Percentiles rank a stretch among this genome's conserved stretches.
Conservation (phyloP, 1,139 yeast genomes). For the Blastobotrys raffinosifermentans region DNA sequence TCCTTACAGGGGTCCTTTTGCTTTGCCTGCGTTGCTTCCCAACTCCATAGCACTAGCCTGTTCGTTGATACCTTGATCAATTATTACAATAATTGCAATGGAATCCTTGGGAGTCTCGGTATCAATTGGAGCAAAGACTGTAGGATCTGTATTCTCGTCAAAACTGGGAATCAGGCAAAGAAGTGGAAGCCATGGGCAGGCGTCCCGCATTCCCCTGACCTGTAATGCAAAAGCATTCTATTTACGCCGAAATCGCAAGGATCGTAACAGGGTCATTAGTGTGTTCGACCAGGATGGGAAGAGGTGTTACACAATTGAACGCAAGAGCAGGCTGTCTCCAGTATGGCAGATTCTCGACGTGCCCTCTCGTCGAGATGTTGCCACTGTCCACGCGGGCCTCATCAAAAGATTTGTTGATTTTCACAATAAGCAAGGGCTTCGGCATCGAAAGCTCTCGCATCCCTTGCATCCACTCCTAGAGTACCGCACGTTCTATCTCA, state of each 20-base stretch:
- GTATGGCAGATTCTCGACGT: constrained; percentile 46
- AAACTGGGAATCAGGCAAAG: background rate
- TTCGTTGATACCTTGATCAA: no score
- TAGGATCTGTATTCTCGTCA: background rate
- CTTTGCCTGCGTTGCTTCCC: no score
- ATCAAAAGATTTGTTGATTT: constrained; percentile 44
- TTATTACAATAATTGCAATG: background rate
- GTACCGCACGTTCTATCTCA: constrained; percentile 38
- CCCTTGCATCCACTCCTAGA: background rate
- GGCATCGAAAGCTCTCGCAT: constrained; percentile 37
- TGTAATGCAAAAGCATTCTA: constrained; percentile 39
- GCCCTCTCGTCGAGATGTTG: constrained; percentile 45
- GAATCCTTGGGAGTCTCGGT: background rate
- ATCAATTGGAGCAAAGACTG: background rate
- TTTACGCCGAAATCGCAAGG: constrained; percentile 46
- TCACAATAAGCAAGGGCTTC: constrained; percentile 43
- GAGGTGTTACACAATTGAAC: constrained; percentile 46
- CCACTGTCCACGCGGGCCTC: constrained; percentile 48
- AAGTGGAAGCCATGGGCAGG: background rate
- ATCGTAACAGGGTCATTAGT: constrained; percentile 41
- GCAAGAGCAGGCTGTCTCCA: constrained; percentile 45
- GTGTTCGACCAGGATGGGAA: constrained; percentile 45
- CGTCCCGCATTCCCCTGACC: constrained; percentile 19
- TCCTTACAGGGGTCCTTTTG: no score
- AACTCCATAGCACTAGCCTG: no score